phyloP scores from a whole-genome alignment of 768 basidiomycete genomes.

The Tubosaeta brunneosetosa region DNA sequence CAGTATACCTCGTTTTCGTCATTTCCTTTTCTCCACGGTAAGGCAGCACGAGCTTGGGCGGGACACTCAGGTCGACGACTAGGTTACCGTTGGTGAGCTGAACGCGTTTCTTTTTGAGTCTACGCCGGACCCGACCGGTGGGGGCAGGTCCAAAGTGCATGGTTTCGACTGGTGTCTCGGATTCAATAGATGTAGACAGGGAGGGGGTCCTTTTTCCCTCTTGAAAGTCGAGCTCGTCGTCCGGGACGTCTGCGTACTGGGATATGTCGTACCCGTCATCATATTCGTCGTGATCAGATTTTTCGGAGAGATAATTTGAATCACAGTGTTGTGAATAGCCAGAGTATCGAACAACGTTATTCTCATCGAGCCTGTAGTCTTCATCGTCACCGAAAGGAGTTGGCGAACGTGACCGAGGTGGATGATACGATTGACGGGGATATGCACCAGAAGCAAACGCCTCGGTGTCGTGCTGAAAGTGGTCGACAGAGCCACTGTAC shows the following conservation, averaged over 20 bases:
- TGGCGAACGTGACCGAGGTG: slow-evolving; percentile 68
- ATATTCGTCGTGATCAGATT: slow-evolving; percentile 13
- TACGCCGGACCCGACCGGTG: slow-evolving; percentile 65
- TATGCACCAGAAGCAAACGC: slow-evolving; percentile 64
- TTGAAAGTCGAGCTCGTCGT: slow-evolving; percentile 16
- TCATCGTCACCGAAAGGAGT: slow-evolving; percentile 73
- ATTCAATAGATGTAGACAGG: slow-evolving; percentile 31
- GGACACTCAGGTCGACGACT: slow-evolving; percentile 79
- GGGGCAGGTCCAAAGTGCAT: slow-evolving; percentile 89
- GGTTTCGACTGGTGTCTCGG: slow-evolving; percentile 57
- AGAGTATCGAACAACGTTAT: slow-evolving; percentile 54
- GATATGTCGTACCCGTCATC: slow-evolving; percentile 30
- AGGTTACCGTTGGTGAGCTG: slow-evolving; percentile 85
- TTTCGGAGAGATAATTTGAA: slow-evolving; percentile 20
- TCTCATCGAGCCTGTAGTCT: slow-evolving; percentile 56
- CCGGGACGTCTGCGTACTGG: slow-evolving; percentile 25
- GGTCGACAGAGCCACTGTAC: slow-evolving; percentile 39
- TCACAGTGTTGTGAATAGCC: slow-evolving; percentile 31
- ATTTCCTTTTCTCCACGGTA: slow-evolving; percentile 69
- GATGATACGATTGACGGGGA: slow-evolving; percentile 43
- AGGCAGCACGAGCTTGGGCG: slow-evolving; percentile 77
- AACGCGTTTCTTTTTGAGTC: slow-evolving; percentile 78
- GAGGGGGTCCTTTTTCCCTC: slow-evolving; percentile 24
- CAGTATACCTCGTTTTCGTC: slow-evolving; percentile 72
- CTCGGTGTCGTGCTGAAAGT: slow-evolving; percentile 62